Base-by-base conservation (phyloP, 2,329 filamentous ascomycete species). In the Arthrobotrys pseudoclavata region DNA sequence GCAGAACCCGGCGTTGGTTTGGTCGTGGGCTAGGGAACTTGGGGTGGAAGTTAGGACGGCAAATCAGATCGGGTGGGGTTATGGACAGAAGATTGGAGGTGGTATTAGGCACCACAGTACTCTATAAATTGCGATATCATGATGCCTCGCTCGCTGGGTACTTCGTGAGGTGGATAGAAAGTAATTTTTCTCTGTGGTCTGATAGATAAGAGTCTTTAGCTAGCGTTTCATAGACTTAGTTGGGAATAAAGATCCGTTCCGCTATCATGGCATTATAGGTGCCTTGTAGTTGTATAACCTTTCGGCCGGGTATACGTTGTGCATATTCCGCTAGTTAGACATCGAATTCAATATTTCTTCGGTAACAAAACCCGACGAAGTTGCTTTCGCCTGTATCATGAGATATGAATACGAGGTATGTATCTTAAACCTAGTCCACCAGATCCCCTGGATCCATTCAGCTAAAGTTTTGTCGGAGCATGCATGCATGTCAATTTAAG, bases 1-100 rank as follows among this genome's bases (percentile, higher is more conserved):
- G 82, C 88, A 88, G 83, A 87, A 89, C 79, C 88, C 88, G 0
- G 87, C 86, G 0, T 80, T 89, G 18, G 87, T 89, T 0, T 88
- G 86, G 84, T 80, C 83, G 1, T 89, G 86, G 84, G 88, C 88
- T 0, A 86, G 89, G 62, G 88, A 89, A 15, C 81, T 89, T 26
- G 84, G 83, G 0, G 82, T 85, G 0, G 80, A 84, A 5, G 85
- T 88, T 24, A 83, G 85, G 42, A 81, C 87, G 69, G 86, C 87
- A 0, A 85, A 85, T 70, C 88, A 89, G 82, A 88, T 89, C 70
- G 83, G 85, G 22, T 89, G 88, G 87, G 86, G 86, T 0, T 89
- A 88, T 79, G 84, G 76, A 2, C 72, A 76, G 61, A 69, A 76
- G 61, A 61, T 66, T n/a, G 72, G 66, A 61, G 50, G 67, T 15